Evolutionary conservation across 2,329 filamentous ascomycete species (phyloP), one percentile per base, ranked within the genome.

Genomic region (Macrophomina phaseolina): DNA sequence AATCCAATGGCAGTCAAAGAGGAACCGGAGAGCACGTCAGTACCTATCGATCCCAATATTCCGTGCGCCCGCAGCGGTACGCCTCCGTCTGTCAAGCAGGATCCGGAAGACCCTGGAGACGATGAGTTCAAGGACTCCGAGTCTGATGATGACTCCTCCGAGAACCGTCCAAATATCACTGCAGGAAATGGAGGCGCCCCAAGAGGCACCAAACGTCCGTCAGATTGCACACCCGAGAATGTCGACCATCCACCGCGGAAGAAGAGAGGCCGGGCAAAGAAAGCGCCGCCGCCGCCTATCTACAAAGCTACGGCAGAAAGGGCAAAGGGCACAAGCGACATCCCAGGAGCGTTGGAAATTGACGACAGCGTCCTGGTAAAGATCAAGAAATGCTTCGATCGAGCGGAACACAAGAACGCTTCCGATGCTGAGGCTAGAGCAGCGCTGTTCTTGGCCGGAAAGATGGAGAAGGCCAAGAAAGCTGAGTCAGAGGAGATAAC

Each of bases 351-450:
- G 1, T 11, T 14, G 18, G 61, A 65, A 14, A 56, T 69, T 48
- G 65, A 67, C 12, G 48, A 67, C 8, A 49, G 18, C 12, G 64
- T 70, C 14, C 52, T 68, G 3, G 42, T 28, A 2, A 65, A 55
- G 38, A 68, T 70, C 36, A 68, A 69, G 60, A 68, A 70, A n/a
- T 70, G 69, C 40, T 40, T 71, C 1, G 51, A 62, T 0, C 30
- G 45, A 1, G 68, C 60, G 3, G 52, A 68, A 11, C 64, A 70
- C 34, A 8, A 32, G 0, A 36, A 49, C 3, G 68, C 66, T 4
- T 34, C 67, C 23, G 55, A 70, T 23, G 11, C 14, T 3, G 68
- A 72, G 42, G 46, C 46, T 1, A 64, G 9, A 11, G 60, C 60
- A 0, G 60, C 46, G 9, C 4, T 64, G 3, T 30, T 18, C 23